These are phyloP conservation scores for Ceratocystis harringtonii DNA, from an alignment of 2,329 filamentous ascomycete species.

Conservation along the genomic window DNA sequence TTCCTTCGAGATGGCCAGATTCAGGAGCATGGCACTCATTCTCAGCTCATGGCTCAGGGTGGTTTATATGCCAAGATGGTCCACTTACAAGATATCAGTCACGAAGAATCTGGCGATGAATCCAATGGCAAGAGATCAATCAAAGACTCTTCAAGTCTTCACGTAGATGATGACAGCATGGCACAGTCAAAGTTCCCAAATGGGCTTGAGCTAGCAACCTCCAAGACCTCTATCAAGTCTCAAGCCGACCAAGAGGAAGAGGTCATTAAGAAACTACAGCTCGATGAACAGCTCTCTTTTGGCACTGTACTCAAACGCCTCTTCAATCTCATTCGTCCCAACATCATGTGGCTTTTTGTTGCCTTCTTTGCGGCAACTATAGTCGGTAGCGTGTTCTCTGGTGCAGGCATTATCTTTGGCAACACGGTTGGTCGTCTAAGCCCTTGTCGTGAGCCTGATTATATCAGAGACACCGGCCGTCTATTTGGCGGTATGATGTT, in stretches of 20 bases:
- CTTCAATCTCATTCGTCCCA: conserved; percentile 26
- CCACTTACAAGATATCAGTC: conserved; percentile 26
- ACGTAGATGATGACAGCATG: conserved; percentile 24
- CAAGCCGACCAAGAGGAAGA: conserved; percentile 25
- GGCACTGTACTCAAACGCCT: conserved; percentile 28
- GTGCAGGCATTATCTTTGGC: conserved; percentile 38
- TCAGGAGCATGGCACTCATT: conserved; percentile 49
- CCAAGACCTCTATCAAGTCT: conserved; percentile 25
- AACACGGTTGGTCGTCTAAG: conserved; percentile 31
- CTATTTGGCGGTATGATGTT: conserved; percentile 45
- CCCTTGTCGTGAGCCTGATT: conserved; percentile 29
- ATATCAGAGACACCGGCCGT: conserved; percentile 27
- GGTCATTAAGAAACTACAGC: conserved; percentile 24
- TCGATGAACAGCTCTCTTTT: conserved; percentile 29
- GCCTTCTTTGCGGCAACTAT: conserved; percentile 33
- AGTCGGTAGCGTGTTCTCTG: conserved; percentile 39
- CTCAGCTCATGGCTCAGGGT: conserved; percentile 38
- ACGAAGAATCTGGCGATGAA: conserved; percentile 19
- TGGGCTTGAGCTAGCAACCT: conserved; percentile 27
- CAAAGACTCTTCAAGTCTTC: conserved; percentile 22
- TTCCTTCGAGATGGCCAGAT: conserved; percentile 47
- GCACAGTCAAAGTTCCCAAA: conserved; percentile 22
- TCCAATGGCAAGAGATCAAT: conserved; percentile 22
- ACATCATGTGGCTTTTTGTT: conserved; percentile 27
- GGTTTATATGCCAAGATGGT: conserved; percentile 40